These are phyloP conservation scores for Xerocomellus dryophilus DNA, from an alignment of 768 basidiomycete species.

Conservation along the genomic window DNA sequence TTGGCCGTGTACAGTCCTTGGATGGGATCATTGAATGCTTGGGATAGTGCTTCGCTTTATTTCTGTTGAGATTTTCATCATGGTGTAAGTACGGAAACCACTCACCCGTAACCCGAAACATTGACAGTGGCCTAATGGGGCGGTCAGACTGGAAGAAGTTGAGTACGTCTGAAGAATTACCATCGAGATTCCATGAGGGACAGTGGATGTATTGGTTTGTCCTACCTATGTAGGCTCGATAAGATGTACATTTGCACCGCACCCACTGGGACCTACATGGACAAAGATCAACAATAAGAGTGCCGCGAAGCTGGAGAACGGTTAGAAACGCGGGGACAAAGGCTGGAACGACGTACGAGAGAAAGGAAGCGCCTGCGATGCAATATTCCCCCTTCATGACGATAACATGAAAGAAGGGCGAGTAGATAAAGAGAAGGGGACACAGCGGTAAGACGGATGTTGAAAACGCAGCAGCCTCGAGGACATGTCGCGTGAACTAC, in stretches of 20 bases:
- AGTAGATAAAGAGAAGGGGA: constrained; percentile 18
- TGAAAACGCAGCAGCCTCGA: constrained; percentile 23
- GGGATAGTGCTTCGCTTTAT: constrained; percentile 47
- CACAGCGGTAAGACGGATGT: constrained; percentile 15
- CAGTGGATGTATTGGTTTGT: constrained; percentile 74
- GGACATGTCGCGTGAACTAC: constrained; percentile 21
- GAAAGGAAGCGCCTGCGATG: constrained; percentile 64
- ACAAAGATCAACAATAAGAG: constrained; percentile 72
- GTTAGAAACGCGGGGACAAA: constrained; percentile 13
- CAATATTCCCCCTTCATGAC: constrained; percentile 74
- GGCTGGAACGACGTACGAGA: constrained; percentile 52
- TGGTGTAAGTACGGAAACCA: background rate
- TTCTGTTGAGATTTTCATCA: background rate
- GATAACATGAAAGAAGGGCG: constrained; percentile 20
- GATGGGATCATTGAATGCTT: constrained; percentile 55
- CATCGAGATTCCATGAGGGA: constrained; percentile 72
- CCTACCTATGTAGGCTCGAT: constrained; percentile 52
- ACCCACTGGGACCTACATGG: constrained; percentile 52
- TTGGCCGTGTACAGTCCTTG: constrained; percentile 65
- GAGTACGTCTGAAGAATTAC: constrained; percentile 37
- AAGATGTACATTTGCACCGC: constrained; percentile 21
- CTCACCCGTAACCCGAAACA: constrained; percentile 69
- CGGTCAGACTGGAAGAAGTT: constrained; percentile 15
- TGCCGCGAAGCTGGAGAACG: constrained; percentile 26
- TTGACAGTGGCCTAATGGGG: constrained; percentile 59